These are phyloP conservation scores for Nemania diffusa DNA, from an alignment of 2,329 filamentous ascomycete species.

Conservation along the genomic window DNA sequence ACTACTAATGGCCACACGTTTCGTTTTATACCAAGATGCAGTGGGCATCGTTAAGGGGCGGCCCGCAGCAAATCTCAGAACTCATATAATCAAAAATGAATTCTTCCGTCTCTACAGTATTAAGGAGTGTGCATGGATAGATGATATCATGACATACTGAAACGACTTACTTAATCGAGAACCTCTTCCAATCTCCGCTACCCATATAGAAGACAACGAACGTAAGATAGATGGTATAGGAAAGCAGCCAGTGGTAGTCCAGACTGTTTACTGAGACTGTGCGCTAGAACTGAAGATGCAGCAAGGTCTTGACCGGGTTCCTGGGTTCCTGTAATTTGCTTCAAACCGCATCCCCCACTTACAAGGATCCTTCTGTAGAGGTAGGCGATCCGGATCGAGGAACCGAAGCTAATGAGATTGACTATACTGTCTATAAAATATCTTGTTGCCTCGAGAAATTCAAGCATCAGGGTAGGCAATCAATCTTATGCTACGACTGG, in stretches of 20 bases:
- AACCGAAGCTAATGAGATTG: slow-evolving; percentile 20
- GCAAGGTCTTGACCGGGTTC: slow-evolving; percentile 19
- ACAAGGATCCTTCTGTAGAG: slow-evolving; percentile 15
- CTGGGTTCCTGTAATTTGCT: slow-evolving; percentile 32
- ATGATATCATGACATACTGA: slow-evolving; percentile 4
- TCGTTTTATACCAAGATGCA: slow-evolving; percentile 25
- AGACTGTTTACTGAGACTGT: not conserved
- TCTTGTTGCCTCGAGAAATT: not conserved
- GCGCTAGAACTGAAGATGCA: not conserved
- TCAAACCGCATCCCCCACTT: slow-evolving; percentile 30
- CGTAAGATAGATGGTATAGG: not conserved
- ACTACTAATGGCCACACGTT: slow-evolving; percentile 6
- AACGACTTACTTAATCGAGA: not conserved
- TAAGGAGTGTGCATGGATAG: slow-evolving; percentile 21
- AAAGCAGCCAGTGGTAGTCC: not conserved
- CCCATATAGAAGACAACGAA: not conserved
- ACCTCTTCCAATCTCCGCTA: not conserved
- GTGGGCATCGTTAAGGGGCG: slow-evolving; percentile 17
- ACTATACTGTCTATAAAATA: not conserved
- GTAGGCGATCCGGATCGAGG: slow-evolving; percentile 23
- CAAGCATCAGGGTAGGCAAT: not conserved
- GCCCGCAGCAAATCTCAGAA: not conserved
- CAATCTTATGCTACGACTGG: not conserved
- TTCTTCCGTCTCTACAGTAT: slow-evolving; percentile 2
- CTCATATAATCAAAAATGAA: not conserved